Conservation (phyloP, 768 basidiomycete genomes). For the Trametes punicea region DNA sequence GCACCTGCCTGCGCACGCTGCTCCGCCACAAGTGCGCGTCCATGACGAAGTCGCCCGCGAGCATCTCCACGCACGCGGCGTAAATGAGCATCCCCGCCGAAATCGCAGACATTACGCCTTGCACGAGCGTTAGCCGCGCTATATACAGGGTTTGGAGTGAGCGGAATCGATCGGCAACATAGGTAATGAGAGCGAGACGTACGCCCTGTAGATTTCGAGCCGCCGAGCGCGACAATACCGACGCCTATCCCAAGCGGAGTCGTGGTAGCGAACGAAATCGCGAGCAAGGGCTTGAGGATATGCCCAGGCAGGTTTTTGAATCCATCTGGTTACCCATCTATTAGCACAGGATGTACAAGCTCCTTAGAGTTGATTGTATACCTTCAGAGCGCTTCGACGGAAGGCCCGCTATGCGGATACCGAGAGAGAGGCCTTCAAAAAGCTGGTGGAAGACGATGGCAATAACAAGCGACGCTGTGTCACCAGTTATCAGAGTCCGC, state of each 20-base stretch:
- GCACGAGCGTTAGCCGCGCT: slow-evolving; percentile 53
- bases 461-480: slow-evolving; percentile 62
- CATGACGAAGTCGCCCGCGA: slow-evolving; percentile 82
- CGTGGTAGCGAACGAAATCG: slow-evolving; percentile 67
- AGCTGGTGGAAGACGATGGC: slow-evolving; percentile 81
- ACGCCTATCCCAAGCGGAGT: slow-evolving; percentile 66
- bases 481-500: neutral
- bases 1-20: slow-evolving; percentile 38
- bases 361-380: neutral
- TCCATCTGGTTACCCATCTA: slow-evolving; percentile 24
- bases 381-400: slow-evolving; percentile 32
- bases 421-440: slow-evolving; percentile 81
- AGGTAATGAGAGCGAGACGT: slow-evolving; percentile 3
- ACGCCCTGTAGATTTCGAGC: slow-evolving; percentile 28
- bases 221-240: slow-evolving; percentile 49
- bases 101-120: slow-evolving; percentile 78
- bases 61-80: slow-evolving; percentile 82
- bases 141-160: neutral
- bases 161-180: neutral
- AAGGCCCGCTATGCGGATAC: slow-evolving; percentile 72
- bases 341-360: slow-evolving; percentile 9
- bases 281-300: slow-evolving; percentile 51
- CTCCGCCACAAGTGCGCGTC: slow-evolving; percentile 52
- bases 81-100: slow-evolving; percentile 84
- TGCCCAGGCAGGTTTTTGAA: slow-evolving; percentile 23